phyloP scores from a whole-genome alignment of 345 rosid genomes.

The Trapa bicornis region DNA sequence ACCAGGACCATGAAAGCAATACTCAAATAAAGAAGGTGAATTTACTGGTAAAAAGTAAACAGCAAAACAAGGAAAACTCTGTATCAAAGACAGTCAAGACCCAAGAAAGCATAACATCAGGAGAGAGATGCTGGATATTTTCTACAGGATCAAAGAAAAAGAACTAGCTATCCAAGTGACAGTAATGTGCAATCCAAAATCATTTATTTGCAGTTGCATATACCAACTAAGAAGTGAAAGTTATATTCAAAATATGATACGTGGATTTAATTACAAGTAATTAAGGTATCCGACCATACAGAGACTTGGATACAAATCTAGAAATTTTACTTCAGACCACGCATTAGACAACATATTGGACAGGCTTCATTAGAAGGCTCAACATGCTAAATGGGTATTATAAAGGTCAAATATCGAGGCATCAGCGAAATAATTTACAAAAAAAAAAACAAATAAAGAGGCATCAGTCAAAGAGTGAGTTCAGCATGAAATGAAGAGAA shows the following conservation, averaged over 20 bases:
- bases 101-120: not conserved
- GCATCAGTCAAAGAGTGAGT: not conserved
- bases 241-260: not conserved
- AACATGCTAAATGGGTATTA: not conserved
- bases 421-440: no score
- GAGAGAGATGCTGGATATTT: not conserved
- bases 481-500: not conserved
- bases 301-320: not conserved
- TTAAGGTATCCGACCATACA: not conserved
- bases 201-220: not conserved
- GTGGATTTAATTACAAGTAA: not conserved
- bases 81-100: not conserved
- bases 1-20: not conserved
- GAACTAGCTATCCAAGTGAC: not conserved
- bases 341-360: not conserved
- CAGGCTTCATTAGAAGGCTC: not conserved
- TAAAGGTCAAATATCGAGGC: not conserved
- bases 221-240: not conserved
- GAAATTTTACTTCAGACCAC: not conserved
- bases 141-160: not conserved
- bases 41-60: not conserved
- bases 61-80: not conserved
- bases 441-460: not conserved
- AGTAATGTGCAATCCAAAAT: not conserved
- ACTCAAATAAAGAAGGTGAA: not conserved